A percentile compares a stretch with the other conserved stretches of the same genome.
Evolutionary conservation across 306 rosid species (phyloP).

Genomic region (Glycine tomentella): DNA sequence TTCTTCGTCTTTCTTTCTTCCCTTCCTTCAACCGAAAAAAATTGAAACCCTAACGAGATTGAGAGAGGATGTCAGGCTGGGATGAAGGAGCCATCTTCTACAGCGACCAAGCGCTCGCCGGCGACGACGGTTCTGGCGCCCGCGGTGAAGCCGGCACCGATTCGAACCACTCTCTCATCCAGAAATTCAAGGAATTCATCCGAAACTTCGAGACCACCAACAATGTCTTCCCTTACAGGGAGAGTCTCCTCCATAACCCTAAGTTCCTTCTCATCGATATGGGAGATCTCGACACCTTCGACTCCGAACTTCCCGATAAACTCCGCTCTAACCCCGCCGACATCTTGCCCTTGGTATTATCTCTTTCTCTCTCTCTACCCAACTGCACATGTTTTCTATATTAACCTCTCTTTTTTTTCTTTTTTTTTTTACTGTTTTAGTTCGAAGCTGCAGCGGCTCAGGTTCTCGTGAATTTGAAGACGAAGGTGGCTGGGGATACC

Average conservation of each 20-base stretch:
- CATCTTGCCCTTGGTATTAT: constrained; percentile 71
- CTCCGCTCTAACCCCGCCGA: constrained; percentile 89
- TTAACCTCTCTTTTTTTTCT: background rate
- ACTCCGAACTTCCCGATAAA: constrained; percentile 76
- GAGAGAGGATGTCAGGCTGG: constrained; percentile 87
- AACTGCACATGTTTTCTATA: background rate
- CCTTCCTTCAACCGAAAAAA: background rate
- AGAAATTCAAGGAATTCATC: constrained; percentile 92
- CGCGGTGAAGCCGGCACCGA: constrained; percentile 54
- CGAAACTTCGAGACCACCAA: constrained; percentile 77
- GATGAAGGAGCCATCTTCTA: constrained; percentile 96
- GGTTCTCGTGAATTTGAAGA: constrained; percentile 81
- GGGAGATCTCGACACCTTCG: constrained; percentile 84
- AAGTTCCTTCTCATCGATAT: constrained; percentile 70
- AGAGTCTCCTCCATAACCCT: constrained; percentile 77
- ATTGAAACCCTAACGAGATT: constrained; percentile 33
- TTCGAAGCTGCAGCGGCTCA: constrained; percentile 96
- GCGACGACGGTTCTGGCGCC: constrained; percentile 62
- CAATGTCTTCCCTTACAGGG: constrained; percentile 82
- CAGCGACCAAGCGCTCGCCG: constrained; percentile 95
- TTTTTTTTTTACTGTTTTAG: constrained; percentile 42
- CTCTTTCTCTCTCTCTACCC: background rate
- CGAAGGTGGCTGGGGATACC: constrained; percentile 83
- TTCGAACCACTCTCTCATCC: constrained; percentile 75
- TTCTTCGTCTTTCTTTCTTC: background rate